Conservation (phyloP, 495 filamentous ascomycete genomes). For the Neurospora pannonica region DNA sequence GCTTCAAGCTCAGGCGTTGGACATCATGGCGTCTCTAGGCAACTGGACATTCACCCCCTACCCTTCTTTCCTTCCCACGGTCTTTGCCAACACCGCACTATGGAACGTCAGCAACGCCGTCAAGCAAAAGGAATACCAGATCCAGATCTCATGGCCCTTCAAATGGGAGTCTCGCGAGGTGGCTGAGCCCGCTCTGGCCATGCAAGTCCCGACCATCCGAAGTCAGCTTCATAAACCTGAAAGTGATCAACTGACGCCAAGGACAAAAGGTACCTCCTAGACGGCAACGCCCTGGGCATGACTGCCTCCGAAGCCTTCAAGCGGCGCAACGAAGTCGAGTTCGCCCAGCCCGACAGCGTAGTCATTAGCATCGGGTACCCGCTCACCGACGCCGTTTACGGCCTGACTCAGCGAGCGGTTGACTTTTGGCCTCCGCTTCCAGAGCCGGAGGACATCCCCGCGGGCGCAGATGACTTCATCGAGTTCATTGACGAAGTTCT, state of each 20-base stretch:
- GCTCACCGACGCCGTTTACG: slow-evolving; percentile 14
- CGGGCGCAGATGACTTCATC: slow-evolving; percentile 10
- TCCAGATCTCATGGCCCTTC: slow-evolving; percentile 15
- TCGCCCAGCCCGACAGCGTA: slow-evolving; percentile 12
- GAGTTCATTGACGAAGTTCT: slow-evolving; percentile 7
- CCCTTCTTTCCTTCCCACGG: slow-evolving; percentile 12
- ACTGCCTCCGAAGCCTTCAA: slow-evolving; percentile 16
- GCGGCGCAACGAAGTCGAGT: slow-evolving; percentile 8
- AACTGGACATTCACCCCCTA: slow-evolving; percentile 13
- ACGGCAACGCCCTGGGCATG: slow-evolving; percentile 19
- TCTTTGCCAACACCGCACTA: slow-evolving; percentile 12
- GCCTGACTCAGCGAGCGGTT: slow-evolving; percentile 5
- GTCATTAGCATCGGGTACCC: slow-evolving; percentile 20
- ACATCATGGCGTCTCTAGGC: slow-evolving; percentile 2
- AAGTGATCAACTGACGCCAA: neutral
- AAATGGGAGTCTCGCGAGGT: slow-evolving; percentile 5
- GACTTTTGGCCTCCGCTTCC: slow-evolving; percentile 9
- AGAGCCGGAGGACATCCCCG: neutral
- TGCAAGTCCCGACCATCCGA: neutral
- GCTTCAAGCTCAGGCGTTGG: neutral
- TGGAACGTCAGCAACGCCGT: slow-evolving; percentile 13
- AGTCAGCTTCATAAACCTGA: neutral
- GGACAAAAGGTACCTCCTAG: slow-evolving; percentile 9
- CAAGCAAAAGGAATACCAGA: slow-evolving; percentile 12
- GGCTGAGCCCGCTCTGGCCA: slow-evolving; percentile 6